Conservation (phyloP, 176 grass and related monocot species). For the Bromus sterilis region DNA sequence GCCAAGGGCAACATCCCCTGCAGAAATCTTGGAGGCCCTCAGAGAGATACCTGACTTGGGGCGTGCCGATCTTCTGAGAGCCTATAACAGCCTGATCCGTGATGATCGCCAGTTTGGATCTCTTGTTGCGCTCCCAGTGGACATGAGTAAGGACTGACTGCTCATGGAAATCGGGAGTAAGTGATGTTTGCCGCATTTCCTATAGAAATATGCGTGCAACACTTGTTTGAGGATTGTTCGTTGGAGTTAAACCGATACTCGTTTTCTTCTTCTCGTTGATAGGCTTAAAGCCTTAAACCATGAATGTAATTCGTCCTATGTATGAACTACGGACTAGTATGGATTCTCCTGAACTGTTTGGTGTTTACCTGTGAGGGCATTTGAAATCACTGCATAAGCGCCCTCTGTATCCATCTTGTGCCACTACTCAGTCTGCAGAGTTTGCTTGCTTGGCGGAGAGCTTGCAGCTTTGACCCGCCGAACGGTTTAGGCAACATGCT, state of each 20-base stretch:
- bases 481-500: no score
- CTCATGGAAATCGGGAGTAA: not conserved
- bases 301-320: no score
- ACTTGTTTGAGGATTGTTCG: not conserved
- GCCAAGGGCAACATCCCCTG: not conserved
- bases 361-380: not conserved
- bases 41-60: not conserved
- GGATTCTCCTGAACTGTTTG: not conserved
- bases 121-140: not conserved
- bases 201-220: not conserved
- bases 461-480: no score
- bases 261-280: no score
- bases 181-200: not conserved
- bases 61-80: not conserved
- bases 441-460: no score
- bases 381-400: not conserved
- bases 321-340: no score
- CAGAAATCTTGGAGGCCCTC: slow-evolving; percentile 4
- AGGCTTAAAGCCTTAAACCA: no score
- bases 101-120: not conserved
- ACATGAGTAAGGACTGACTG: slow-evolving; percentile 18
- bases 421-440: no score
- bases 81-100: not conserved
- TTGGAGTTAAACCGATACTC: not conserved
- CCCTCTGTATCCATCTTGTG: no score